phyloP scores from a whole-genome alignment of 2,329 filamentous ascomycete genomes.

The Aspergillus piperis region DNA sequence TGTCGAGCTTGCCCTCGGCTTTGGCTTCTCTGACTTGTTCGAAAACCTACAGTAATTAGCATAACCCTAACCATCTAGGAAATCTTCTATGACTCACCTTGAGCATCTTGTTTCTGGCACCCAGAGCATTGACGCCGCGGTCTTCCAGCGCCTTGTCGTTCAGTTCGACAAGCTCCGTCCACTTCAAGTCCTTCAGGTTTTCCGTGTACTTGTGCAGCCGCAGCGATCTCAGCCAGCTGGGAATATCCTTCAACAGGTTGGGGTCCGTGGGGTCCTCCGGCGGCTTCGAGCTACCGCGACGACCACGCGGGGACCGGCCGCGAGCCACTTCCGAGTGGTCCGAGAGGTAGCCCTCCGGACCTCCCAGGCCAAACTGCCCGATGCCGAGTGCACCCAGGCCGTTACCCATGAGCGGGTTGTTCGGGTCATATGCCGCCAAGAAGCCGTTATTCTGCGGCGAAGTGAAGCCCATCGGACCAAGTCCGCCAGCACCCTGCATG shows the following conservation, averaged over 20 bases:
- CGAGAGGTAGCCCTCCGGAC: slow-evolving; percentile 83
- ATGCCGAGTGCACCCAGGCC: slow-evolving; percentile 72
- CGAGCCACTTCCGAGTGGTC: slow-evolving; percentile 90
- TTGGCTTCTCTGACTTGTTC: slow-evolving; percentile 89
- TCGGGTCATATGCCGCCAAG: slow-evolving; percentile 78
- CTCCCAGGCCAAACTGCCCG: slow-evolving; percentile 68
- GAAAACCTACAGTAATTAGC: slow-evolving; percentile 64
- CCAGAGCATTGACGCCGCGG: slow-evolving; percentile 90
- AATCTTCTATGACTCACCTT: slow-evolving; percentile 62
- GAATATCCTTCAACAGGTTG: slow-evolving; percentile 87
- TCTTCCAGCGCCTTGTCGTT: slow-evolving; percentile 92
- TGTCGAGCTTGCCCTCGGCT: slow-evolving; percentile 67
- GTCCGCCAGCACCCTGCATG: slow-evolving; percentile 62
- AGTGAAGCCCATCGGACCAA: slow-evolving; percentile 70
- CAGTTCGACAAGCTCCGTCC: slow-evolving; percentile 87
- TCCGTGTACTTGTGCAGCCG: slow-evolving; percentile 98
- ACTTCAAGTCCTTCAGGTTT: slow-evolving; percentile 95
- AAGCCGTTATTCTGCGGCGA: slow-evolving; percentile 95
- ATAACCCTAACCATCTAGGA: slow-evolving; percentile 16
- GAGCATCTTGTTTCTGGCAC: slow-evolving; percentile 94
- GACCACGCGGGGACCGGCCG: slow-evolving; percentile 86
- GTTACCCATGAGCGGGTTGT: slow-evolving; percentile 69
- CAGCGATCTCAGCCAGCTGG: slow-evolving; percentile 90
- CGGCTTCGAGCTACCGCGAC: slow-evolving; percentile 92
- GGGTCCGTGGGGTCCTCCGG: slow-evolving; percentile 96